Conservation (phyloP, 1,139 yeast species). For the Sugiyamaella neomexicana region DNA sequence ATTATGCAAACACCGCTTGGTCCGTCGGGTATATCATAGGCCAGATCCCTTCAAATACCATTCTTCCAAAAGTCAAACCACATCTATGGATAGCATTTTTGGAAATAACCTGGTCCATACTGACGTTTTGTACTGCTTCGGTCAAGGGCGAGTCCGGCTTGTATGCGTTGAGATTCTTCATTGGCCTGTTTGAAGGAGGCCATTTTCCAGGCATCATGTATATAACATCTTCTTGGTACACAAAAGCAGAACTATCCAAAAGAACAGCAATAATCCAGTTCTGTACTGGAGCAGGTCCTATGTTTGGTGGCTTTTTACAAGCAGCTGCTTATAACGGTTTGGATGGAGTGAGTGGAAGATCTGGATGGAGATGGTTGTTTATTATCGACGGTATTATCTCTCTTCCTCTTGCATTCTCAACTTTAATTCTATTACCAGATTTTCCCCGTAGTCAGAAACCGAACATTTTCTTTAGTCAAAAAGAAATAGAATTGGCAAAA, state of each 20-base stretch:
- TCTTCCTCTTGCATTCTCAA: slow-evolving; percentile 48
- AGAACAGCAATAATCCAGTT: slow-evolving; percentile 31
- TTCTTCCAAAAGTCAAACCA: slow-evolving; percentile 47
- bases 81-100: slow-evolving; percentile 55
- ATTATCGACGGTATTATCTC: slow-evolving; percentile 18
- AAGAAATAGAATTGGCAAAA: slow-evolving; percentile 20
- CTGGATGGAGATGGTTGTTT: slow-evolving; percentile 25
- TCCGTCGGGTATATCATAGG: slow-evolving; percentile 58
- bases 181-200: slow-evolving; percentile 53
- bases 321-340: slow-evolving; percentile 53
- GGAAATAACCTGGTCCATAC: slow-evolving; percentile 46
- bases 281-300: slow-evolving; percentile 39
- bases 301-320: slow-evolving; percentile 45
- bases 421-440: slow-evolving; percentile 16
- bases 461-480: slow-evolving; percentile 11
- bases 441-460: slow-evolving; percentile 21
- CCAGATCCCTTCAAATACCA: slow-evolving; percentile 46
- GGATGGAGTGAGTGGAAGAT: slow-evolving; percentile 51
- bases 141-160: slow-evolving; percentile 5
- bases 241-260: slow-evolving; percentile 26
- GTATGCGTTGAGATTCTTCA: slow-evolving; percentile 39
- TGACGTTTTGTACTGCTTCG: slow-evolving; percentile 11
- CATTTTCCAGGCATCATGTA: slow-evolving; percentile 28
- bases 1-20: slow-evolving; percentile 58
- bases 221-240: slow-evolving; percentile 31